Evolutionary conservation across 768 basidiomycete genomes (phyloP), one percentile per base, ranked within the genome.

Genomic region (Suillus placidus): DNA sequence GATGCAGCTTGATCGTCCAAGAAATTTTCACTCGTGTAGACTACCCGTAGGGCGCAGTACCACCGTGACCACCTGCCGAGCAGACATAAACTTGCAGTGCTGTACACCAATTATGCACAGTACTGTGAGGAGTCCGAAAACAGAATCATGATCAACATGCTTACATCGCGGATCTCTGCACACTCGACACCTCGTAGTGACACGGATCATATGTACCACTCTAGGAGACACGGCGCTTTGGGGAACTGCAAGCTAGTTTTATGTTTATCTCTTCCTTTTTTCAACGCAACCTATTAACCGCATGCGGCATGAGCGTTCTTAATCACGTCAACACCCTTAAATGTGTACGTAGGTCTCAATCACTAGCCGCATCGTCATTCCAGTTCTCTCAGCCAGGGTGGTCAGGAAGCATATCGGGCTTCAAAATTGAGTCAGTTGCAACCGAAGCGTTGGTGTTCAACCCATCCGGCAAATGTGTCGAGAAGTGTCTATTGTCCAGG

Each of bases 281-380:
- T 37, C 58, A 42, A 42, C 58, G 32, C 9, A 42, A 42, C 38
- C 18, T 20, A 60, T 60, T 20, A 42, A 60, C 40, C 58, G 40
- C 58, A 60, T 42, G 58, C 26, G 30, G 58, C 30, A 60, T 32
- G 40, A 42, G 18, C 58, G 40, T 60, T 42, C 18, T 40, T 6
- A 60, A 60, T 20, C 58, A 60, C 58, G 58, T 60, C 58, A 60
- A 60, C 16, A 30, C 58, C 58, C 58, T 58, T 58, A 40, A 57
- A 40, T 40, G 38, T 42, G 26, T 42, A 40, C 37, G 18, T 26
- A 16, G 37, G 56, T 10, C 38, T 26, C 3, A 52, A 40, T 30
- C 14, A 30, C 57, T 30, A 43, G 6, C 30, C 23, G 38, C 40
- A 26, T 32, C 40, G 18, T 60, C 38, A 18, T 12, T 40, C 18